Evolutionary conservation across 129 eudicot genomes (phyloP), one percentile per base, ranked within the genome.

Genomic region (Saposhnikovia divaricata): DNA sequence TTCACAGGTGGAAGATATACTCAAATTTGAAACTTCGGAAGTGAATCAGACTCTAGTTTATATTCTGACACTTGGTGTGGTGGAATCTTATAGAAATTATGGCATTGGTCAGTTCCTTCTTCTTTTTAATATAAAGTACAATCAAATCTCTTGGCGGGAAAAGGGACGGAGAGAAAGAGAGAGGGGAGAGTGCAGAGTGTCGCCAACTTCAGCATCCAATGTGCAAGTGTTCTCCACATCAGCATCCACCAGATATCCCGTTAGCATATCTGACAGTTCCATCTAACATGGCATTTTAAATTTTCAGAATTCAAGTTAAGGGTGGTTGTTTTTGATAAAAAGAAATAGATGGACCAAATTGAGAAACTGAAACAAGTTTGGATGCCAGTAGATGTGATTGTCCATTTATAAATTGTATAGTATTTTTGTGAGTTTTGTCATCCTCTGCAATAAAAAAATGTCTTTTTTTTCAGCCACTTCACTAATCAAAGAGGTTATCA

Each of bases 31-130:
- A 74, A 77, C 84, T 40, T 83, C 96, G 83, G 86, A 83, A 82
- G 77, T 90, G 45, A 93, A 90, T 42, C 98, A 91, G 78, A 85
- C 89, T 57, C 88, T 93, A 44, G 87, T 91, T 78, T 93, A 93
- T 81, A 87, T 93, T 65, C 81, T 93, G 83, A 93, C 98, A n/a
- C 89, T 93, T 83, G 98, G 97, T 45, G 98, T 93, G 38, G 90
- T 88, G 72, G 97, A 88, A 34, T 87, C 97, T 71, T 88, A 90
- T 78, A 85, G 98, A 83, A 91, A 91, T 87, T 81, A 86, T 73
- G 97, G 99, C 81, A 86, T 92, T 82, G 94, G 96, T 87, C 88
- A 80, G 83, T 23, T 53, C 40, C 2, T 28, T 42, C 8, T 78
- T 23, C 73, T 75, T 45, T 1, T 10, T 15, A 43, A 14, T 74